Conservation (phyloP, 2,329 filamentous ascomycete genomes). For the Claviceps maximensis region DNA sequence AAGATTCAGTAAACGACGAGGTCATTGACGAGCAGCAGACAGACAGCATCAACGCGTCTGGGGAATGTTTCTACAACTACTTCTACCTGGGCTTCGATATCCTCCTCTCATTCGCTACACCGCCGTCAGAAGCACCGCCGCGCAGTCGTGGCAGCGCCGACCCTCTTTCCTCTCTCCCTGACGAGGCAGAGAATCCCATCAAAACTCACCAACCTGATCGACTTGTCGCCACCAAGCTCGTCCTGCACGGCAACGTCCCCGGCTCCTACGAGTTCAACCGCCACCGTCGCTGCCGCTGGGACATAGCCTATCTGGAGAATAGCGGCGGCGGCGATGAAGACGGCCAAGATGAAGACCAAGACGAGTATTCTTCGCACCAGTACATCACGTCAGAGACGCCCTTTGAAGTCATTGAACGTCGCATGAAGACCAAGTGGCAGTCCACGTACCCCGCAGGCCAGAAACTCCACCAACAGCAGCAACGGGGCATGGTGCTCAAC, state of each 20-base stretch:
- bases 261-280: constrained; percentile 96
- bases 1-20: constrained; percentile 49
- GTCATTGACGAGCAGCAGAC: constrained; percentile 44
- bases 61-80: constrained; percentile 92
- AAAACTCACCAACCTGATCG: constrained; percentile 41
- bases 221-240: constrained; percentile 78
- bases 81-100: constrained; percentile 93
- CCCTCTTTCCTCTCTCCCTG: constrained; percentile 6
- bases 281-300: constrained; percentile 81
- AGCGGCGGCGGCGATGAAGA: not conserved
- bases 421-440: constrained; percentile 58
- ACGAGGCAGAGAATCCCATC: constrained; percentile 18
- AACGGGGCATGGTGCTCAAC: constrained; percentile 77
- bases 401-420: constrained; percentile 59
- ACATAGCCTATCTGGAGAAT: constrained; percentile 43
- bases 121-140: constrained; percentile 49
- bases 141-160: constrained; percentile 1
- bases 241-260: constrained; percentile 87
- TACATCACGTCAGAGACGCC: constrained; percentile 60
- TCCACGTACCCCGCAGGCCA: constrained; percentile 45
- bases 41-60: constrained; percentile 36
- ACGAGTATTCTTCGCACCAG: constrained; percentile 20
- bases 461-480: constrained; percentile 36
- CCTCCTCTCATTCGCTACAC: constrained; percentile 65
- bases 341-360: not conserved